phyloP scores from a whole-genome alignment of 2,329 filamentous ascomycete species.

The Fonsecaea erecta region DNA sequence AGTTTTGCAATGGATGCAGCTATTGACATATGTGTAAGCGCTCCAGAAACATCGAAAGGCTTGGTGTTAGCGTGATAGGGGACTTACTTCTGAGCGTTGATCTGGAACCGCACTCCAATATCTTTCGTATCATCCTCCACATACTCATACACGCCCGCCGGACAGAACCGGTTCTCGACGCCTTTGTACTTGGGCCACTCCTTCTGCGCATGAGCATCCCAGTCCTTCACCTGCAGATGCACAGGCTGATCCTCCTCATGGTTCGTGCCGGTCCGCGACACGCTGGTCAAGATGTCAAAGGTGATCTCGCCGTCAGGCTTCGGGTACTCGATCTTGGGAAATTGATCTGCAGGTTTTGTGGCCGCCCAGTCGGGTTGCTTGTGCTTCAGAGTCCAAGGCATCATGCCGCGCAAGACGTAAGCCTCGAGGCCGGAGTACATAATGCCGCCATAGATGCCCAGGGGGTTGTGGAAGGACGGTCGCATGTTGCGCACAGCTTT shows the following conservation, averaged over 20 bases:
- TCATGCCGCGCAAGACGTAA: slow-evolving; percentile 79
- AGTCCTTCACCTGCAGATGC: slow-evolving; percentile 92
- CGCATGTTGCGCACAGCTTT: slow-evolving; percentile 97
- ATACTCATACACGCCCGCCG: slow-evolving; percentile 97
- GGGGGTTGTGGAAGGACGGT: slow-evolving; percentile 84
- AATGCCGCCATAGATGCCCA: slow-evolving; percentile 88
- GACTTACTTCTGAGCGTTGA: slow-evolving; percentile 94
- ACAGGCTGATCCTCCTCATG: slow-evolving; percentile 99
- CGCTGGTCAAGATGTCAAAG: slow-evolving; percentile 95
- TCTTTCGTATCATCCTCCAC: slow-evolving; percentile 88
- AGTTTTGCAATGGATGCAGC: slow-evolving; percentile 99
- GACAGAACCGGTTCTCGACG: slow-evolving; percentile 94
- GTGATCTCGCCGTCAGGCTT: slow-evolving; percentile 95
- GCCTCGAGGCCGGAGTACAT: slow-evolving; percentile 93
- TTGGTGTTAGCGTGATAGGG: slow-evolving; percentile 8
- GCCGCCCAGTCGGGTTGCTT: slow-evolving; percentile 74
- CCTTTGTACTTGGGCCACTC: slow-evolving; percentile 89
- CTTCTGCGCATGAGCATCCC: slow-evolving; percentile 83
- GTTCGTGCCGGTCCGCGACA: slow-evolving; percentile 93
- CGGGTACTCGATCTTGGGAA: slow-evolving; percentile 88
- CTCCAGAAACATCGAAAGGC: background rate
- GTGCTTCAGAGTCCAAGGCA: slow-evolving; percentile 92
- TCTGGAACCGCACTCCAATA: slow-evolving; percentile 91
- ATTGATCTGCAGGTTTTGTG: slow-evolving; percentile 79
- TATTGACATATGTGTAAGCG: slow-evolving; percentile 45